Base-by-base conservation (phyloP, 1,284 basidiomycete species). In the Wallemia mellicola region DNA sequence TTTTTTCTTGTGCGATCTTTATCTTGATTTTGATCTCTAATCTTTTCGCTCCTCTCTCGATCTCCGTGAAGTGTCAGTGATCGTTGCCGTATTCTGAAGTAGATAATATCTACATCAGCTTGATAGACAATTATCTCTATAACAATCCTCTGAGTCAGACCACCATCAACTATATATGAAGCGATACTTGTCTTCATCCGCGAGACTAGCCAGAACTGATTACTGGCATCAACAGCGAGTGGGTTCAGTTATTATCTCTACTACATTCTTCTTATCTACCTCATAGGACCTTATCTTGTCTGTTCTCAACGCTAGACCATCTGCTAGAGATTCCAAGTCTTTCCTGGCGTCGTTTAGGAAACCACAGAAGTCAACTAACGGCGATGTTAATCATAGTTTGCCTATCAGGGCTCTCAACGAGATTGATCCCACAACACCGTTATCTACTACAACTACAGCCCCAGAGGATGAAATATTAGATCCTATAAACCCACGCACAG, bases 221-320 rank as follows among this genome's bases (percentile, higher is more conserved):
- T 17, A 7, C 17, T 7, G 28, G 17, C 7, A 30, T 17, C 28
- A 30, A 7, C 28, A 30, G 28, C 28, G 28, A 30, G 28, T 30
- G 28, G 17, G 28, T 30, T 7, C 28, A 30, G n/a, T n/a, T n/a
- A n/a, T n/a, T n/a, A n/a, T n/a, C n/a, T 17, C 28, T 30, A 30
- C 28, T 30, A 30, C 28, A 17, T 30, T 17, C 17, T 30, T 17
- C 28, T 17, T 17, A 30, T 7, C 28, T 30, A 30, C 28, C 28
- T 30, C 28, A 30, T 30, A 98, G 89, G 91, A 95, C 67, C 91
- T 99, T 67, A 92, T 99, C 68, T 73, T 98, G 59, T 92, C 88
- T 58, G 85, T 99, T 65, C 76, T 99, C 60, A 81, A 85, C 63
- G 84, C 94, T 32, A 88, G 87, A 62, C 91, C 94, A 9, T 95